phyloP scores from a whole-genome alignment of 371 early-diverging fungal genomes.

The Mortierella sp. region DNA sequence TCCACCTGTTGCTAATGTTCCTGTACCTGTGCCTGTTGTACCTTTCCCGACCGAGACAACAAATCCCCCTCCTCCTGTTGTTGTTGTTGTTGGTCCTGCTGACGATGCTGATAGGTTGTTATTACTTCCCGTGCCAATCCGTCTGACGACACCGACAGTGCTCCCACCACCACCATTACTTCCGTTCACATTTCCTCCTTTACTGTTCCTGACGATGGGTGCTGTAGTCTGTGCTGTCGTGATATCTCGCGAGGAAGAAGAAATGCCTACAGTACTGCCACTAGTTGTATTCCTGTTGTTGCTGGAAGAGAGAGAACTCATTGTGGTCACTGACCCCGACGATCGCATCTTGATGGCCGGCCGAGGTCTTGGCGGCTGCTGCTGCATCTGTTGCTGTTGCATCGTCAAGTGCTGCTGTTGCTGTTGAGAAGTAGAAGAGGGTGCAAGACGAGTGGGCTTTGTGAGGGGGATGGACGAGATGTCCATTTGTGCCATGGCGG shows the following conservation, averaged over 20 bases:
- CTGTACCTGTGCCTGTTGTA: neutral
- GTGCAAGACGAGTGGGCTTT: neutral
- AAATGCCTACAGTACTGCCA: neutral
- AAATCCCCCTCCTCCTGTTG: conserved; percentile 10
- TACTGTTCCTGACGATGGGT: conserved; percentile 20
- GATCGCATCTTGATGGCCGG: conserved; percentile 30
- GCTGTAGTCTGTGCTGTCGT: neutral
- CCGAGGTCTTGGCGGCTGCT: conserved; percentile 18
- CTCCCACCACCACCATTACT: neutral
- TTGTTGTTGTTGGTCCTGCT: conserved; percentile 5
- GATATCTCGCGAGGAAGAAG: neutral
- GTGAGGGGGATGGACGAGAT: conserved; percentile 29
- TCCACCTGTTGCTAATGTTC: neutral
- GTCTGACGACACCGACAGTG: conserved; percentile 15
- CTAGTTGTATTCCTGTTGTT: conserved; percentile 6
- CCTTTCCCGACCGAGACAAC: conserved; percentile 1
- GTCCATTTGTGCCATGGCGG: conserved; percentile 42
- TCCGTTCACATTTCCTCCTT: conserved; percentile 5
- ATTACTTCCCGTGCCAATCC: conserved; percentile 15
- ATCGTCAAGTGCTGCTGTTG: neutral
- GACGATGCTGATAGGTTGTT: neutral
- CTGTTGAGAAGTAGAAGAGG: neutral
- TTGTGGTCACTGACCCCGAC: conserved; percentile 25
- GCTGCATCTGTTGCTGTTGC: conserved; percentile 19
- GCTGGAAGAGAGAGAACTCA: neutral